Evolutionary conservation across 2,329 filamentous ascomycete genomes (phyloP).

Genomic region (Colletotrichum paranaense): DNA sequence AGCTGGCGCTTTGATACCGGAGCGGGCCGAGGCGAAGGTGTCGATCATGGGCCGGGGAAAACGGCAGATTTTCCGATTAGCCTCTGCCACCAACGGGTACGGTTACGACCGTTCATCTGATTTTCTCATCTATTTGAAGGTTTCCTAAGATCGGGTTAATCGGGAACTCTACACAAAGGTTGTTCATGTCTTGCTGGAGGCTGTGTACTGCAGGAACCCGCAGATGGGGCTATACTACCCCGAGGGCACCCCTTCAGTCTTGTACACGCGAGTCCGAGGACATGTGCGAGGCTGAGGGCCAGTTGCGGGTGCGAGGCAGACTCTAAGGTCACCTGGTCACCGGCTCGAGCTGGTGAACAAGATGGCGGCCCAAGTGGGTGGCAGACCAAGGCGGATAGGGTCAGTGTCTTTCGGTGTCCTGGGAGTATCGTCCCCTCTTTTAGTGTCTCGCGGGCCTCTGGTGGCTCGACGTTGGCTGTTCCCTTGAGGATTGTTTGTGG

Average conservation of each 20-base stretch:
- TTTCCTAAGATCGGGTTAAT: background rate
- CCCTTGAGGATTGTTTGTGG: background rate
- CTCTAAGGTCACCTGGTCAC: background rate
- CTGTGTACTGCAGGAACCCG: conserved; percentile 13
- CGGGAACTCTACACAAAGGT: background rate
- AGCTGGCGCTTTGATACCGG: conserved; percentile 20
- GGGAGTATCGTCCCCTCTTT: background rate
- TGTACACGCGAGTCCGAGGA: background rate
- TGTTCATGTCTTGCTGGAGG: background rate
- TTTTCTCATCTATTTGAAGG: conserved; percentile 5
- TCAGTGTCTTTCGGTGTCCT: background rate
- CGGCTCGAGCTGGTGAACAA: background rate
- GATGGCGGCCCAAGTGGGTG: background rate
- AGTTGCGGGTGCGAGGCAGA: background rate
- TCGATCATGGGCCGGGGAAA: conserved; percentile 11
- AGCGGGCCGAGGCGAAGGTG: conserved; percentile 25
- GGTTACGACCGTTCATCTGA: conserved; percentile 18
- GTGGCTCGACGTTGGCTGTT: background rate
- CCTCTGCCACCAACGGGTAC: background rate
- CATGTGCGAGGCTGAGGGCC: background rate
- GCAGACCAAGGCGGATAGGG: background rate
- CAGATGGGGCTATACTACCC: background rate
- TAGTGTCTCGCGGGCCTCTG: background rate
- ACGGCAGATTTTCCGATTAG: conserved; percentile 26
- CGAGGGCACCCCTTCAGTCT: background rate